Evolutionary conservation across 1,139 yeast species (phyloP), one percentile per base, ranked within the genome.

Genomic region (Geotrichum carabidarum): DNA sequence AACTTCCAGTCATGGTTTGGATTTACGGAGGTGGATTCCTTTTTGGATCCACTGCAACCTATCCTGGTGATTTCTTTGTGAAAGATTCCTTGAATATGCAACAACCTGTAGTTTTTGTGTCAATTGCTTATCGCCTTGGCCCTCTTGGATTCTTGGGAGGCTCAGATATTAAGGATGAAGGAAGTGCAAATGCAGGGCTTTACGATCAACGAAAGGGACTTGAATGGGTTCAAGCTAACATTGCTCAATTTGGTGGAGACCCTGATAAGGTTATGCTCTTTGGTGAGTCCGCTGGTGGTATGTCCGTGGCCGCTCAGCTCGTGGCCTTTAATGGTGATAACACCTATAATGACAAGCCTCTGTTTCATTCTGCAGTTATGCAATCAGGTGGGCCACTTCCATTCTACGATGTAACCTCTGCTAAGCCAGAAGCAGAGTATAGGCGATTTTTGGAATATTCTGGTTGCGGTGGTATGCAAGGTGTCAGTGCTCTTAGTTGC

Each of bases 221-320:
- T n/a, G 60, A 69, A 44, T 74, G 77, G 77, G 65, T 72, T 12
- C 58, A 63, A 17, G 67, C 69, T 48, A 65, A 71, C 56, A 71
- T 73, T 48, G 61, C 38, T 1, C 58, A 58, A 7, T 73, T 74
- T 60, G 77, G 77, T 8, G 77, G 77, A 17, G 69, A 74, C 56
- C 70, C 73, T 1, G 59, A 62, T 3, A 63, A 64, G 49, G 65
- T 73, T 18, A 69, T 72, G 4, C 61, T 71, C 8, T 63, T 68
- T 63, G 76, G 76, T 22, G 73, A 72, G 56, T 63, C 69, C 48
- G 75, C 76, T 0, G 76, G 76, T 8, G 71, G 72, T 1, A 60
- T 63, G 45, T 63, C 70, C n/a, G 67, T 68, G 27, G 64, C 65
- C 8, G 65, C 65, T 52, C 66, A 69, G 32, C 36, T 71, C 58